Evolutionary conservation across 2,329 filamentous ascomycete species (phyloP).

Genomic region (Calonectria hongkongensis): DNA sequence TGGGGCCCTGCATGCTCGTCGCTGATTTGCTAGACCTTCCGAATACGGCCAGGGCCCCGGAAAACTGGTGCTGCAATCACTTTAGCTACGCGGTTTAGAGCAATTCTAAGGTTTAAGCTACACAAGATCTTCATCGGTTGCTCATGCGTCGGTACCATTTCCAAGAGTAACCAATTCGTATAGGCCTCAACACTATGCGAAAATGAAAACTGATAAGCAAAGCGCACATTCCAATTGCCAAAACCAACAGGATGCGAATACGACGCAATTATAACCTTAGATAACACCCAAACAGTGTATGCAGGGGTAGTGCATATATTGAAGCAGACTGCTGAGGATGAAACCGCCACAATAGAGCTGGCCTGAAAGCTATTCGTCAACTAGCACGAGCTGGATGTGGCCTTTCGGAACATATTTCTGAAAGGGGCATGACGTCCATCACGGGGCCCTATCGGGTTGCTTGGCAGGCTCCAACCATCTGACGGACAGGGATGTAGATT

Average conservation of each 20-base stretch:
- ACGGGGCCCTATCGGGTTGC: neutral
- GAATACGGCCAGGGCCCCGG: neutral
- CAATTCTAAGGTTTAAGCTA: neutral
- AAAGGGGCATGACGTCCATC: neutral
- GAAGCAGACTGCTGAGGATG: constrained; percentile 5
- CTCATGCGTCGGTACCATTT: neutral
- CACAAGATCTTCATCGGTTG: neutral
- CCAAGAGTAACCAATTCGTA: neutral
- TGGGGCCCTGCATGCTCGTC: neutral
- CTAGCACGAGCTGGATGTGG: neutral
- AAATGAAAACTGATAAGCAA: neutral
- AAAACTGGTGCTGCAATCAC: neutral
- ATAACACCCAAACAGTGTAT: neutral
- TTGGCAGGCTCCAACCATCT: neutral
- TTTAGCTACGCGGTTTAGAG: neutral
- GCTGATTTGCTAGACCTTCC: constrained; percentile 15
- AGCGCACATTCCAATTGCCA: neutral
- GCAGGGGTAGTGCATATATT: constrained; percentile 21
- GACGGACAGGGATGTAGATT: constrained; percentile 10
- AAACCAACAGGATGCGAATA: neutral
- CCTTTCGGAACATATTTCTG: neutral
- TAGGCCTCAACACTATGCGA: neutral
- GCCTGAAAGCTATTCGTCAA: neutral
- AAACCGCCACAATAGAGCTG: neutral
- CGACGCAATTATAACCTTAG: constrained; percentile 10